Percentiles rank a stretch among this genome's conserved stretches.
phyloP scores from a whole-genome alignment of 352 stramenopile genomes.

The Pythium biforme region DNA sequence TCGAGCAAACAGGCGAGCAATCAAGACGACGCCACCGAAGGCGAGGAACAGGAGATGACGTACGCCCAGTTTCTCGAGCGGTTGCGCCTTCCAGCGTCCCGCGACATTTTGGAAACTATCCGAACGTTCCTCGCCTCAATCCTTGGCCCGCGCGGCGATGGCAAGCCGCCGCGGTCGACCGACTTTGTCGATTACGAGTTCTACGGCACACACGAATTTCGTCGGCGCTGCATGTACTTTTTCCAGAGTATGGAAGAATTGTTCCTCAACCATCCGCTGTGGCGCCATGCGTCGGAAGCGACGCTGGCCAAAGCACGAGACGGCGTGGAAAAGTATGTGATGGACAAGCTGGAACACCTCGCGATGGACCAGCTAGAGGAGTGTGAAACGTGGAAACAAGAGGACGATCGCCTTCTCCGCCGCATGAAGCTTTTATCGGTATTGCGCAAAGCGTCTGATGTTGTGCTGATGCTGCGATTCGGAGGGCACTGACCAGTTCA shows the following conservation, averaged over 20 bases:
- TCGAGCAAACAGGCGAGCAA: conserved; percentile 25
- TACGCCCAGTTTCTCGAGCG: conserved; percentile 80
- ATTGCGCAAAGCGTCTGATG: not conserved
- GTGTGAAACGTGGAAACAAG: conserved; percentile 63
- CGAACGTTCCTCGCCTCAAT: conserved; percentile 78
- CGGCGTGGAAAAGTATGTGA: conserved; percentile 91
- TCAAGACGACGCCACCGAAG: conserved; percentile 25
- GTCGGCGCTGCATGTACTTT: conserved; percentile 62
- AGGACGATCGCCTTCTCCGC: conserved; percentile 67
- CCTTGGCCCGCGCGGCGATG: conserved; percentile 72
- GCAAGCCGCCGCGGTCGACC: conserved; percentile 52
- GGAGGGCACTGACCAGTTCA: not conserved
- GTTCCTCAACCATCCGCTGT: conserved; percentile 52
- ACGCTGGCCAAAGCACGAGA: conserved; percentile 70
- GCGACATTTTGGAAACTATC: conserved; percentile 72
- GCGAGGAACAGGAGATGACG: conserved; percentile 48
- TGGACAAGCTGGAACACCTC: conserved; percentile 85
- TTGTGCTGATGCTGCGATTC: not conserved
- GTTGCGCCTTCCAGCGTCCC: conserved; percentile 65
- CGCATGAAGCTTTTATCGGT: conserved; percentile 86
- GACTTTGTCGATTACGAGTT: conserved; percentile 85
- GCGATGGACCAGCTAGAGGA: conserved; percentile 71
- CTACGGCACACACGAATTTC: conserved; percentile 72
- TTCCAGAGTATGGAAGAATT: conserved; percentile 72
- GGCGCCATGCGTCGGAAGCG: conserved; percentile 60